phyloP scores from a whole-genome alignment of 2,329 filamentous ascomycete genomes.

The Cadophora gregata region DNA sequence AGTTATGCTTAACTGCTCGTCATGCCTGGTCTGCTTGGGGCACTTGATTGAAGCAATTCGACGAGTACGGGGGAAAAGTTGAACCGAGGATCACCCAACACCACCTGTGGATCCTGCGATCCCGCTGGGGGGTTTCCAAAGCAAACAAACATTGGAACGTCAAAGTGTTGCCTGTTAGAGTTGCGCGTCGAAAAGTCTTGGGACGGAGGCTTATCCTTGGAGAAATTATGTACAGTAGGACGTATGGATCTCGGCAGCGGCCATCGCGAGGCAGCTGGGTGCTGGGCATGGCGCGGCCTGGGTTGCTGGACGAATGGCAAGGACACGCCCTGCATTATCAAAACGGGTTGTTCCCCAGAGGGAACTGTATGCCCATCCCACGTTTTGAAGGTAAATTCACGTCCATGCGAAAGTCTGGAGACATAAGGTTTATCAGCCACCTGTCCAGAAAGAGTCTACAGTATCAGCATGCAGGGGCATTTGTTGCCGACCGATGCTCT shows the following conservation, averaged over 20 bases:
- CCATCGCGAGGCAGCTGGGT: neutral
- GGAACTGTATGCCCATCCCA: neutral
- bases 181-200: neutral
- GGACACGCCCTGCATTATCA: neutral
- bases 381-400: neutral
- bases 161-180: neutral
- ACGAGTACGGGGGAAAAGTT: neutral
- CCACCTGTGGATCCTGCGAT: neutral
- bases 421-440: neutral
- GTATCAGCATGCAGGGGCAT: neutral
- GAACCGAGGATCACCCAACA: neutral
- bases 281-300: neutral
- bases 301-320: neutral
- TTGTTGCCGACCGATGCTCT: neutral
- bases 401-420: neutral
- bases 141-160: neutral
- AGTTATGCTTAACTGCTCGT: neutral
- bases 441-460: neutral
- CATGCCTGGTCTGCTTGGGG: neutral
- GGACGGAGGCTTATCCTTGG: neutral
- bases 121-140: neutral
- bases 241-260: no score
- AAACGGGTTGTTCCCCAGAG: neutral
- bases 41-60: neutral
- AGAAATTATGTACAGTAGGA: neutral